Percentiles rank a stretch among this genome's conserved stretches.
These are phyloP conservation scores for Ganoderma boninense DNA, from an alignment of 1,284 basidiomycete species.

Conservation along the genomic window DNA sequence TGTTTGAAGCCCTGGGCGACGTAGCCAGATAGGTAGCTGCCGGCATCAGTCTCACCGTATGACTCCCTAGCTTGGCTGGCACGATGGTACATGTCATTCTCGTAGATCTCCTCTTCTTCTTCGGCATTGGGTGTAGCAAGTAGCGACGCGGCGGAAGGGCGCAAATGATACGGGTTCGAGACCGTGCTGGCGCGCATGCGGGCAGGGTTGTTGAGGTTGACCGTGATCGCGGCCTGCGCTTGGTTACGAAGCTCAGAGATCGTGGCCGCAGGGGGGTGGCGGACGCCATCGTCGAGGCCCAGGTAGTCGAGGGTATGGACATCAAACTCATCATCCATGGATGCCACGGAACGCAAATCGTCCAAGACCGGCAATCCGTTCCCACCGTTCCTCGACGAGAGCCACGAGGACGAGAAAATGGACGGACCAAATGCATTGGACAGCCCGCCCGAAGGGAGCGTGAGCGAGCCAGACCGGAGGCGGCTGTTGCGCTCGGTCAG, in stretches of 20 bases:
- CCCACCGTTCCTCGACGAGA: conserved; percentile 68
- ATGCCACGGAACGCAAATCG: conserved; percentile 81
- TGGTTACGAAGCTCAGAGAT: conserved; percentile 87
- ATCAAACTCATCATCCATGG: conserved; percentile 88
- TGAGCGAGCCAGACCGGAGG: conserved; percentile 87
- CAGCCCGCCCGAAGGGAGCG: conserved; percentile 73
- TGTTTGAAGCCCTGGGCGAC: conserved; percentile 79
- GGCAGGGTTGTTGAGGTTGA: conserved; percentile 76
- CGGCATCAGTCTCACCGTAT: conserved; percentile 62
- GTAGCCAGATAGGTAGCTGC: conserved; percentile 62
- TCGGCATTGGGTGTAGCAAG: conserved; percentile 72
- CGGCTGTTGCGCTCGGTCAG: conserved; percentile 78
- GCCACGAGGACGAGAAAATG: conserved; percentile 89
- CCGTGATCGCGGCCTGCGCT: conserved; percentile 87
- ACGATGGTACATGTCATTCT: conserved; percentile 64
- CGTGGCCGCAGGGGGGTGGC: conserved; percentile 79
- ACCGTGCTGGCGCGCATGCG: conserved; percentile 90
- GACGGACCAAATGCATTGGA: conserved; percentile 88
- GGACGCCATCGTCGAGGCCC: conserved; percentile 82
- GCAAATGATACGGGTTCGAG: conserved; percentile 80
- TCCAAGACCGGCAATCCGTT: conserved; percentile 73
- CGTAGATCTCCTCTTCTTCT: conserved; percentile 74
- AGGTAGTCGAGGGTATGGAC: conserved; percentile 95
- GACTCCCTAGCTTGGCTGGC: conserved; percentile 41
- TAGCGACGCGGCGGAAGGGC: conserved; percentile 64